phyloP scores from a whole-genome alignment of 2,329 filamentous ascomycete genomes.

The Passalora sequoiae region DNA sequence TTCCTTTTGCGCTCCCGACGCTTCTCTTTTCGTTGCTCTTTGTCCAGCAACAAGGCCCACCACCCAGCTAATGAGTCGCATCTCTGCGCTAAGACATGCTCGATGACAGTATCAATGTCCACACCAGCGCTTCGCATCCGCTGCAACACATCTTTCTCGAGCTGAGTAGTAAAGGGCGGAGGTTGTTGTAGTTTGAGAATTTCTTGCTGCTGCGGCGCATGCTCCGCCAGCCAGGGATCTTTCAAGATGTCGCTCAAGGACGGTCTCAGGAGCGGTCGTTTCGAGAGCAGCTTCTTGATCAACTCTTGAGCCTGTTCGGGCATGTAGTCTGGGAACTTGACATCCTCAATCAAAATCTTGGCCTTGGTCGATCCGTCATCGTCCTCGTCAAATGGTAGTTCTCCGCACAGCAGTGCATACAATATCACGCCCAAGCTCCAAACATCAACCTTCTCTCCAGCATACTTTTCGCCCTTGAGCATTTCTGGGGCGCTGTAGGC shows the following conservation, averaged over 20 bases:
- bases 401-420: conserved; percentile 74
- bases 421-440: conserved; percentile 86
- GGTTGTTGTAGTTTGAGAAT: conserved; percentile 79
- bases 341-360: conserved; percentile 79
- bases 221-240: conserved; percentile 80
- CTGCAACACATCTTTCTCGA: conserved; percentile 88
- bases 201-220: conserved; percentile 81
- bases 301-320: conserved; percentile 71
- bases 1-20: conserved; percentile 76
- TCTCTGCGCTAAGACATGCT: conserved; percentile 82
- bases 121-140: conserved; percentile 92
- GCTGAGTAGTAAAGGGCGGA: conserved; percentile 72
- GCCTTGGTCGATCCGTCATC: conserved; percentile 83
- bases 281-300: conserved; percentile 76
- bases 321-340: conserved; percentile 75
- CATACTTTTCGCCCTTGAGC: conserved; percentile 97
- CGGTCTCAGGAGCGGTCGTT: conserved; percentile 78
- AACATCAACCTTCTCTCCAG: conserved; percentile 94
- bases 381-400: conserved; percentile 93
- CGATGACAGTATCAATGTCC: conserved; percentile 88
- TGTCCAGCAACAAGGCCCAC: conserved; percentile 93
- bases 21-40: conserved; percentile 81
- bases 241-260: conserved; percentile 77
- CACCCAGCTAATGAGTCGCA: conserved; percentile 89
- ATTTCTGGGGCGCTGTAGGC: conserved; percentile 98